phyloP scores from a whole-genome alignment of 805 yeast genomes.

The Henningerozyma blattae region DNA sequence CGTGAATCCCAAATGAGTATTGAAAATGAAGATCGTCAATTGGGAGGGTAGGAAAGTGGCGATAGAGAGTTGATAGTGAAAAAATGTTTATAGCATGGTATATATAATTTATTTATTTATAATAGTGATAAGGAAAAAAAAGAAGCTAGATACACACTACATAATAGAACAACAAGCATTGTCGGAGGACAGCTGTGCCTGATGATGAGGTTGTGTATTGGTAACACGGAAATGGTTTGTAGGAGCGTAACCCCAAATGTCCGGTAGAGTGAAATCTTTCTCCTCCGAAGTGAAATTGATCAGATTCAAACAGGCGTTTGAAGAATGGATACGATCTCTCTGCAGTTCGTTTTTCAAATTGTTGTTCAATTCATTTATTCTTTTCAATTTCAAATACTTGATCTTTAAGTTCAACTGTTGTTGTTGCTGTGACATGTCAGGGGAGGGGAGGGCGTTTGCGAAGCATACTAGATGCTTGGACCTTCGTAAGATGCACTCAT shows the following conservation, averaged over 20 bases:
- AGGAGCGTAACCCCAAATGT: conserved; percentile 28
- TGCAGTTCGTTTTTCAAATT: conserved; percentile 40
- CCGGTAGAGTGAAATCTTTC: conserved; percentile 29
- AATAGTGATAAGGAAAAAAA: no score
- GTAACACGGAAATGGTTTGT: conserved; percentile 28
- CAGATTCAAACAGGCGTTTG: conserved; percentile 44
- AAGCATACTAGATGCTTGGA: no score
- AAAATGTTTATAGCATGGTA: no score
- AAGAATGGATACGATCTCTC: conserved; percentile 50
- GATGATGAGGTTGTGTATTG: no score
- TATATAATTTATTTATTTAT: no score
- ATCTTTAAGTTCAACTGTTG: conserved; percentile 30
- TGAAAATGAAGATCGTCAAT: conserved; percentile 9
- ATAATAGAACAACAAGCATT: conserved; percentile 27
- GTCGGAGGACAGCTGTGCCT: neutral
- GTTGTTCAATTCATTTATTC: conserved; percentile 45
- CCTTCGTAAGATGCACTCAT: no score
- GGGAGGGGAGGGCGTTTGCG: no score
- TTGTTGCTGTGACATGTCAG: no score
- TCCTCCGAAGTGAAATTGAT: conserved; percentile 26
- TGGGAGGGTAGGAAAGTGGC: conserved; percentile 3
- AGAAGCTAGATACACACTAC: no score
- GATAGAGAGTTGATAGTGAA: neutral
- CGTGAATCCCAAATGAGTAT: conserved; percentile 10
- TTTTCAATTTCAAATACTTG: conserved; percentile 43